A percentile compares a stretch with the other conserved stretches of the same genome.
Conservation (phyloP, 1,284 basidiomycete species). For the Hymenochaete sp. region DNA sequence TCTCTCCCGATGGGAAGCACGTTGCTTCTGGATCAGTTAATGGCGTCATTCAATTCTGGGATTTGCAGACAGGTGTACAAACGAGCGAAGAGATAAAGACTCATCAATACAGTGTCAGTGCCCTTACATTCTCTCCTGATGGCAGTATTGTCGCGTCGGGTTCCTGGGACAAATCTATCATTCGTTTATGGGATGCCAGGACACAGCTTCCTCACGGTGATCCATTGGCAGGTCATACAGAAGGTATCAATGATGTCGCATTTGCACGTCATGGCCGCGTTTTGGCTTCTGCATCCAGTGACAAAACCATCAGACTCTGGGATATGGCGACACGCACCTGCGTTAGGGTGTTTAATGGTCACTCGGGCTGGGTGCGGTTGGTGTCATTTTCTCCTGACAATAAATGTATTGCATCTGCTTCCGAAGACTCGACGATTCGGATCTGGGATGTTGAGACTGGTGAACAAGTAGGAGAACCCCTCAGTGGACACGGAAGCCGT, state of each 20-base stretch:
- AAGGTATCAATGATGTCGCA: too few relatives aligned
- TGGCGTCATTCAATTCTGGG: background rate
- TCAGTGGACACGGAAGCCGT: too few relatives aligned
- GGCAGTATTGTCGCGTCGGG: slow-evolving; percentile 1
- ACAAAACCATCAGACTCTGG: slow-evolving; percentile 2
- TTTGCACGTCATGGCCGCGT: background rate
- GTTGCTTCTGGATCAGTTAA: slow-evolving; percentile 1
- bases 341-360: too few relatives aligned
- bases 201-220: too few relatives aligned
- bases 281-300: slow-evolving; percentile 1
- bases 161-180: background rate
- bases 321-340: too few relatives aligned
- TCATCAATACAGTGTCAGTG: slow-evolving; percentile 34
- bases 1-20: background rate
- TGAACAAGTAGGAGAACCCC: too few relatives aligned
- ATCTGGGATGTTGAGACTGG: too few relatives aligned
- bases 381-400: too few relatives aligned
- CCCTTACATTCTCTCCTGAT: background rate
- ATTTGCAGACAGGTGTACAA: background rate
- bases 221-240: too few relatives aligned
- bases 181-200: slow-evolving; percentile 33
- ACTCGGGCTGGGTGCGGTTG: too few relatives aligned
- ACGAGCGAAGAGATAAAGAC: slow-evolving; percentile 27
- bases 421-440: too few relatives aligned
- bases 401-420: too few relatives aligned